Base-by-base conservation (phyloP, 176 grass and related monocot genomes). In the Eleusine coracana region DNA sequence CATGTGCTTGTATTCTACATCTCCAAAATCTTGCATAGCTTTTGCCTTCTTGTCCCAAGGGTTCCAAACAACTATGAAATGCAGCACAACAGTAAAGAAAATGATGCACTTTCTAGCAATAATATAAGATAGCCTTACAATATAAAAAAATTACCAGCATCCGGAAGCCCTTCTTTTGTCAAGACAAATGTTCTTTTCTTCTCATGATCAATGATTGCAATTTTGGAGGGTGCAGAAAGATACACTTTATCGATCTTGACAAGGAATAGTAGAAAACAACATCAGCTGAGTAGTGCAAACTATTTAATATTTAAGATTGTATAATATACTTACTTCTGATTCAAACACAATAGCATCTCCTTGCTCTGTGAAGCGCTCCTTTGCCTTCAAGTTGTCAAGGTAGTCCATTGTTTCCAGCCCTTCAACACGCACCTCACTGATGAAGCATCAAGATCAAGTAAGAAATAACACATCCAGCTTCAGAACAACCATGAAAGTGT, bases 41-140 rank as follows among this genome's bases (percentile, higher is more conserved):
- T 93, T 93, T 39, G 89, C 94, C 61, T 91, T 92, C 84, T 93
- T 97, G 66, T 97, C 94, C 94, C 94, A 97, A 34, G 94, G 91
- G 77, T 97, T 97, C 94, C 94, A 97, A 77, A 97, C 86, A 86
- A 93, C 94, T 96, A 71, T 7, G 59, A 14, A 44, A 82, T 37
- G 55, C 17, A 87, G 44, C 31, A 75, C 27, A 87, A 55, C 41
- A 64, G 74, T 20, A n/a, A 75, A 71, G 10, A 28, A 17, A 74
- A 29, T 77, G 42, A 75, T 69, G 31, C 3, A 77, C 44, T 31
- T 55, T 18, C 58, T 23, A 75, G 50, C 38, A 75, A 82, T 27
- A 72, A 54, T 46, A 36, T 18, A 3, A 10, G 52, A 81, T 23
- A 10, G 27, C 3, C 66, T 80, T 18, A 21, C 7, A 18, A 25